Base-by-base conservation (phyloP, 768 basidiomycete genomes). In the Rhizopogon rudus region DNA sequence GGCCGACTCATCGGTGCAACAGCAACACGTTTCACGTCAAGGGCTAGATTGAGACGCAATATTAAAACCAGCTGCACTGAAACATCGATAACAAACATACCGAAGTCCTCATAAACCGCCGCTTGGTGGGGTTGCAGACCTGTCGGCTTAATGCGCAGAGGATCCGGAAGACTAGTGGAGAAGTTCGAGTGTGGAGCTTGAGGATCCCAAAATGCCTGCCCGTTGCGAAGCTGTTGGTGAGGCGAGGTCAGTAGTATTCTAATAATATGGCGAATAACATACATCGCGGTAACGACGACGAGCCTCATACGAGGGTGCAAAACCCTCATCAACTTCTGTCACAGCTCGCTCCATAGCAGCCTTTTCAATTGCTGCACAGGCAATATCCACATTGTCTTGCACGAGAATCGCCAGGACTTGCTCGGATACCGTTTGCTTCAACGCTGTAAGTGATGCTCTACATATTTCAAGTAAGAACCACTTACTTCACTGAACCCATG, bases 291-390 rank as follows among this genome's bases (percentile, higher is more conserved):
- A 93, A 45, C 88, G 85, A 55, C 90, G 83, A 52, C 97, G 81
- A 44, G 80, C 78, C 35, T 93, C 88, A 64, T 94, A 97, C 9
- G 93, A 89, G 25, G 81, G 59, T 2, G 82, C 78, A 57, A 99
- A 91, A 22, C 83, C 86, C 58, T 96, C 93, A 67, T 99, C 97
- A 6, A 97, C 90, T 63, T 98, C 97, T 3, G 84, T 81, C 51
- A 93, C 82, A 6, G 95, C 95, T 56, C 93, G 84, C 63, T 98
- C 95, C 90, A 97, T 97, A 0, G 97, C 97, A 5, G 95, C 95
- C 63, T 93, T 95, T 73, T 98, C 94, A 59, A 99, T 95, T 8
- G 93, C 91, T 52, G 83, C 81, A 66, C 96, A 98, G 14, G 96
- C 96, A 44, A 91, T 78, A 43, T 98, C 95, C 50, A 97, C 77